Evolutionary conservation across 352 stramenopile genomes (phyloP), one percentile per base, ranked within the genome.

Genomic region (Pythium pyrilobum): DNA sequence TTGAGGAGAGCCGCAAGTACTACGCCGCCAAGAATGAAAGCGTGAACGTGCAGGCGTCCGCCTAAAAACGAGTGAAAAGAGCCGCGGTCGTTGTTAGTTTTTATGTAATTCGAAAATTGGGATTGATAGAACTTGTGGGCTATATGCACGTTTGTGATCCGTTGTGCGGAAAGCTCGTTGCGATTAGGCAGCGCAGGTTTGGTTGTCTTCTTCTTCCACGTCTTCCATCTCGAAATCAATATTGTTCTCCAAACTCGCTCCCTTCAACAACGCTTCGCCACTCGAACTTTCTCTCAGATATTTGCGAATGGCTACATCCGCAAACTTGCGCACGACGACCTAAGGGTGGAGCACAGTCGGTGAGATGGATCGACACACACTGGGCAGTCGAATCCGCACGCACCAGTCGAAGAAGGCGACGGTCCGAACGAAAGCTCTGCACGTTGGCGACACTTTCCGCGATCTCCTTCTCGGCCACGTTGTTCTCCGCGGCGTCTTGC

Each of bases 1-100:
- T 98, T 57, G 87, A 97, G 48, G 92, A 98, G 28, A 98, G 85
- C 66, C 87, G 95, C 50, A 89, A 95, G 47, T 98, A 97, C 64
- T 86, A 96, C 57, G 87, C 81, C 8, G 70, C 76, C 38, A 96
- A 93, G 69, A 87, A 79, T 39, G 81, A 81, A 49, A 70, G 69
- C 23, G 68, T 87, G 25, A 86, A 82, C 9, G 71, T 84, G 10
- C 59, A 64, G 45, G 63, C 72, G 3, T 56, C 57, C 4, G 59
- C 43, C 12, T 62, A 62, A 52, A 48, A 2, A 21, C 21, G n/a
- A n/a, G 5, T 21, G 42, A 32, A 50, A 51, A 42, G 29, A 37
- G 15, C 13, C 32, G 29, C 23, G 7, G 40, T 34, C n/a, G 28
- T 59, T 36, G 23, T 42, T 57, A 44, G 18, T 64, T 59, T 58